Percentiles rank a stretch among this genome's conserved stretches.
phyloP scores from a whole-genome alignment of 176 grass and related monocot genomes.

The Puccinellia tenuiflora region DNA sequence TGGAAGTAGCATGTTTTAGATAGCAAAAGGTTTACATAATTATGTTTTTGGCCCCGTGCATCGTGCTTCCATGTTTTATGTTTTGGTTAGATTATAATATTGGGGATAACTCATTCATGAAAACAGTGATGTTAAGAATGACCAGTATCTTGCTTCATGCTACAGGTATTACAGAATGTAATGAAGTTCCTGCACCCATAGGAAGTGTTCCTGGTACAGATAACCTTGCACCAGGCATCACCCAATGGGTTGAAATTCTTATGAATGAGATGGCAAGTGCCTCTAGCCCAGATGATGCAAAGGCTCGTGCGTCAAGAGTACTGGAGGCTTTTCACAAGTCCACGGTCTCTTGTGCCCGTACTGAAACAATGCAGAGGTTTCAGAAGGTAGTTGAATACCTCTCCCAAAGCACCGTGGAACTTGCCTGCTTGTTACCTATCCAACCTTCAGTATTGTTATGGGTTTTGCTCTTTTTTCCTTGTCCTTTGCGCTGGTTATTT shows the following conservation, averaged over 20 bases:
- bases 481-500: background rate
- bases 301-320: constrained; percentile 35
- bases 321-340: constrained; percentile 41
- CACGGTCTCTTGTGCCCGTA: background rate
- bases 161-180: constrained; percentile 1
- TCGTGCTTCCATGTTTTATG: background rate
- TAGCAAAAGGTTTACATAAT: background rate
- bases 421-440: background rate
- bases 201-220: background rate
- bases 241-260: constrained; percentile 50
- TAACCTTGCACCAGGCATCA: constrained; percentile 10
- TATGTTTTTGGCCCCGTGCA: background rate
- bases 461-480: background rate
- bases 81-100: background rate
- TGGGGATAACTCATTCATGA: background rate
- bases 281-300: constrained; percentile 32
- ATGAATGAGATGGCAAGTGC: constrained; percentile 38
- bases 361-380: constrained; percentile 22
- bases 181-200: background rate
- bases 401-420: background rate
- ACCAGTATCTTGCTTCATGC: background rate
- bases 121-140: background rate
- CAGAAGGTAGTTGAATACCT: constrained; percentile 31
- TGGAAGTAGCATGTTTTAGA: background rate
- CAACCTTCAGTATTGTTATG: background rate